A percentile compares a stretch with the other conserved stretches of the same genome.
Evolutionary conservation across 768 basidiomycete species (phyloP).

Genomic region (Termitomyces sp.): DNA sequence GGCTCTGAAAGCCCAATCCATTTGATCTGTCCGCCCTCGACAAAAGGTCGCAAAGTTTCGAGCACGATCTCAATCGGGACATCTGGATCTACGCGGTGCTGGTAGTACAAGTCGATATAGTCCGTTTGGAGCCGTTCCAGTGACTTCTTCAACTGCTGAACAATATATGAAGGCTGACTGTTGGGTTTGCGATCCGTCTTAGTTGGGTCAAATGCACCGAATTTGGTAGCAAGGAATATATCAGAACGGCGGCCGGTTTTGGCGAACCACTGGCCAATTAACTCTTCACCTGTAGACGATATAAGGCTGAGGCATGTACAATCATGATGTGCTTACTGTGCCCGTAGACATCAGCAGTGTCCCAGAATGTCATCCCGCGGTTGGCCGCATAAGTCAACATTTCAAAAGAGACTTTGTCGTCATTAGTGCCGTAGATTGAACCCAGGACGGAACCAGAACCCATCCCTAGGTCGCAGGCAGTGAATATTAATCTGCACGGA

Average conservation of each 20-base stretch:
- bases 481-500: background rate
- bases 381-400: constrained; percentile 19
- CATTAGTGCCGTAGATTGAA: constrained; percentile 27
- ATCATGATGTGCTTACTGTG: constrained; percentile 21
- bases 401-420: constrained; percentile 14
- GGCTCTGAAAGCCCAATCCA: constrained; percentile 51
- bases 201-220: constrained; percentile 5
- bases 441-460: background rate
- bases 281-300: constrained; percentile 6
- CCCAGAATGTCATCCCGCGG: constrained; percentile 36
- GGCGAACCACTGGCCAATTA: constrained; percentile 33
- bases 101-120: constrained; percentile 41
- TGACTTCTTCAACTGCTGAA: constrained; percentile 30
- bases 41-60: constrained; percentile 1
- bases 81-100: constrained; percentile 36
- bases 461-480: background rate
- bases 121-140: constrained; percentile 37
- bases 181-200: constrained; percentile 20
- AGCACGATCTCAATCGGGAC: constrained; percentile 42
- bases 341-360: constrained; percentile 42
- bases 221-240: constrained; percentile 62
- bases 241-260: constrained; percentile 43
- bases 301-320: background rate
- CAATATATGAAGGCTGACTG: constrained; percentile 25
- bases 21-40: constrained; percentile 23